Conservation (phyloP, 2,329 filamentous ascomycete species). For the Aspergillus sp. region DNA sequence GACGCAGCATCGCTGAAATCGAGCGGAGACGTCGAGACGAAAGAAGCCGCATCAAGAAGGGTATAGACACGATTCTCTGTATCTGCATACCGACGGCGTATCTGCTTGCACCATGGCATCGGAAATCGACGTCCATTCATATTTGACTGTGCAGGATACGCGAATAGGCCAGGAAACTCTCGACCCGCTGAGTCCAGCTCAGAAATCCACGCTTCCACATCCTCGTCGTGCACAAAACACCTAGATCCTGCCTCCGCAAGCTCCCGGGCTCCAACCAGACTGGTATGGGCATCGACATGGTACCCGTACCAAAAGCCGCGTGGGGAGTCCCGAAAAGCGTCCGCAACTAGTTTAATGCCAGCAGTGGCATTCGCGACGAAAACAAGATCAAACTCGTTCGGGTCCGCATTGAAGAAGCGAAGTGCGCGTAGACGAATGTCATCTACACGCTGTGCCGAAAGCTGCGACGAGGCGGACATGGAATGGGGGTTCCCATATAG, state of each 20-base stretch:
- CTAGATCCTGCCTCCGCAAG: constrained; percentile 59
- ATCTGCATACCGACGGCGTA: constrained; percentile 39
- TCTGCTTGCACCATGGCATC: constrained; percentile 61
- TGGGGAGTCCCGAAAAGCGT: constrained; percentile 66
- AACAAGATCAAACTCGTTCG: constrained; percentile 78
- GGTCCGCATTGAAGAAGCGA: constrained; percentile 76
- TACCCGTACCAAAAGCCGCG: constrained; percentile 80
- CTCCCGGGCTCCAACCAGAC: constrained; percentile 77
- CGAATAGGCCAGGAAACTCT: constrained; percentile 56
- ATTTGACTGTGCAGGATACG: constrained; percentile 89
- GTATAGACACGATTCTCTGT: constrained; percentile 56
- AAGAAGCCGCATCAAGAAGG: constrained; percentile 79
- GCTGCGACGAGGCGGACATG: constrained; percentile 75
- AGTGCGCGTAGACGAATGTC: constrained; percentile 70
- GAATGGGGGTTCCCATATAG: constrained; percentile 94
- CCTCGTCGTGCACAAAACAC: constrained; percentile 65
- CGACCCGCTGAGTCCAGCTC: constrained; percentile 24
- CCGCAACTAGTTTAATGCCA: constrained; percentile 80
- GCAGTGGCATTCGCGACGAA: constrained; percentile 94
- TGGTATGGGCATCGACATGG: constrained; percentile 82
- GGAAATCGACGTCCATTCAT: constrained; percentile 81
- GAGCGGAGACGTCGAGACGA: constrained; percentile 73
- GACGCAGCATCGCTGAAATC: constrained; percentile 62
- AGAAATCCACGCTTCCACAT: constrained; percentile 65
- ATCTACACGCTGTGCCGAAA: constrained; percentile 72